Conservation (phyloP, 192 early-diverging fungal species). For the Coemansia sp. region DNA sequence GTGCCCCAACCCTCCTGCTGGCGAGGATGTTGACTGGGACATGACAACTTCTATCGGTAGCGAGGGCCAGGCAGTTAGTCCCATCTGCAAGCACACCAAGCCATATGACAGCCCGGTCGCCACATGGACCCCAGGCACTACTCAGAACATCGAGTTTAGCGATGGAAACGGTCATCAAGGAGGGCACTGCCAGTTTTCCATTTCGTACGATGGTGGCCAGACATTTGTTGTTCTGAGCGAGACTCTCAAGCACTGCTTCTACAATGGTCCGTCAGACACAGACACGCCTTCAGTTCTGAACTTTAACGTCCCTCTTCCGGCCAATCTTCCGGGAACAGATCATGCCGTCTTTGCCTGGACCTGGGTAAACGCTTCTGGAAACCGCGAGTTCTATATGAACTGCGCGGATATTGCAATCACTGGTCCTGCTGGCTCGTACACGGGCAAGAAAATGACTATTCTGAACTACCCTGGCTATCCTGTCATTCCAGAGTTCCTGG, state of each 20-base stretch:
- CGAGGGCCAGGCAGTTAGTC: conserved; percentile 1
- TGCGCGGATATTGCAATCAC: conserved; percentile 57
- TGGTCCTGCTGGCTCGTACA: conserved; percentile 23
- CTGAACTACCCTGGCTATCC: conserved; percentile 35
- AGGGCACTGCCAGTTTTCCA: conserved; percentile 64
- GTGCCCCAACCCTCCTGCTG: conserved; percentile 8
- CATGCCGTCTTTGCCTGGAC: conserved; percentile 43
- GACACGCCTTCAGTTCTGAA: conserved; percentile 13
- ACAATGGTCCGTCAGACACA: background rate
- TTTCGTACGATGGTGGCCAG: conserved; percentile 59
- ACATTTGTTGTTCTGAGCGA: conserved; percentile 60
- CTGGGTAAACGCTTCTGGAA: conserved; percentile 45
- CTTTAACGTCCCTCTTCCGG: conserved; percentile 49
- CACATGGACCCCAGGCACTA: conserved; percentile 49
- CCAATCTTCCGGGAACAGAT: conserved; percentile 36
- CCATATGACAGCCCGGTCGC: conserved; percentile 16
- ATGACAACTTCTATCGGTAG: conserved; percentile 16
- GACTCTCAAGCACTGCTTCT: conserved; percentile 43
- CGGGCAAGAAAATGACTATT: conserved; percentile 37
- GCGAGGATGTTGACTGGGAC: conserved; percentile 4
- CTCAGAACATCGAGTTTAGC: conserved; percentile 33
- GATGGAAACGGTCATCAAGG: conserved; percentile 43
- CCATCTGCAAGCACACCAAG: conserved; percentile 19
- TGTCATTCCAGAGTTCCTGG: conserved; percentile 29
- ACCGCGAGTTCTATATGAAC: conserved; percentile 58